Evolutionary conservation across 2,329 filamentous ascomycete species (phyloP).

Genomic region (Venturia pyrina): DNA sequence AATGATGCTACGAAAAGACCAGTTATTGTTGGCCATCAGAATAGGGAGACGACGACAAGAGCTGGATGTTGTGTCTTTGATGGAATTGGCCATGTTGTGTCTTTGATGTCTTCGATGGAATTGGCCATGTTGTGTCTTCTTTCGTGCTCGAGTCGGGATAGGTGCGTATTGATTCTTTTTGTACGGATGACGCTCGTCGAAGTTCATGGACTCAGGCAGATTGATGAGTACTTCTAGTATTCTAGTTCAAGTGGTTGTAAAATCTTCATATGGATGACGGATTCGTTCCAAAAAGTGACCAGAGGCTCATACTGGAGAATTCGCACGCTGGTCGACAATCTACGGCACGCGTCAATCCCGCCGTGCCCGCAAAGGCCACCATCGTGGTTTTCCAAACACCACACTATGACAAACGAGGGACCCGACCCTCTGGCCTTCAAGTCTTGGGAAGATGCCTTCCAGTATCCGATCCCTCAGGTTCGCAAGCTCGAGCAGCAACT

Average conservation of each 20-base stretch:
- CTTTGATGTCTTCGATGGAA: no score
- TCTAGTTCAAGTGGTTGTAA: no score
- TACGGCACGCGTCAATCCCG: background rate
- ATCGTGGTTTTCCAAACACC: background rate
- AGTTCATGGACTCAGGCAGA: no score
- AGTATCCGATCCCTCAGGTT: constrained; percentile 53
- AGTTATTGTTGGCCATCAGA: background rate
- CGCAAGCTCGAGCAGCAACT: constrained; percentile 55
- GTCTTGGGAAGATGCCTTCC: constrained; percentile 59
- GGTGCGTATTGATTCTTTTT: no score
- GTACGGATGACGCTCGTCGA: no score
- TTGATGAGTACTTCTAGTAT: no score
- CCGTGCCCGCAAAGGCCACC: background rate
- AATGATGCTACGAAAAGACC: background rate
- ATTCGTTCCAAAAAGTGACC: no score
- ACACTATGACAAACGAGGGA: constrained; percentile 42
- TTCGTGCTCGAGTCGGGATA: background rate
- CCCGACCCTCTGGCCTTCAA: constrained; percentile 47
- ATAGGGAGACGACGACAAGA: background rate
- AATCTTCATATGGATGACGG: no score
- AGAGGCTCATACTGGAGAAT: no score
- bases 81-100: background rate
- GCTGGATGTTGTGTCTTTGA: background rate
- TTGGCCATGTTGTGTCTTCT: no score
- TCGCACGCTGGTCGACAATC: background rate